Percentiles rank a stretch among this genome's conserved stretches.
These are phyloP conservation scores for Lactifluus pinguis DNA, from an alignment of 768 basidiomycete species.

Conservation along the genomic window DNA sequence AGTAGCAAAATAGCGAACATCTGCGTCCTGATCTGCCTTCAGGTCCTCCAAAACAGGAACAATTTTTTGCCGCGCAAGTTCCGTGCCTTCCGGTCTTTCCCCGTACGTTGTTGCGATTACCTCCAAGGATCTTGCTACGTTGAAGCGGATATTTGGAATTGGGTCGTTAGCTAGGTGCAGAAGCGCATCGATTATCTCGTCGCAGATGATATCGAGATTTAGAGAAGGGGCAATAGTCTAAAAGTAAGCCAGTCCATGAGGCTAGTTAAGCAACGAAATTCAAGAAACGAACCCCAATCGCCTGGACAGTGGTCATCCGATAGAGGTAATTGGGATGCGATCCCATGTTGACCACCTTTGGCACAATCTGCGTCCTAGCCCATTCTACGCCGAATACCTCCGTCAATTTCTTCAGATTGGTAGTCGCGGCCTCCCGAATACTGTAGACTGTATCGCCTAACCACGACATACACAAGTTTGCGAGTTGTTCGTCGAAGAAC, in stretches of 20 bases:
- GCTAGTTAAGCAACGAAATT: not conserved
- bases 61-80: conserved; percentile 65
- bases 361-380: conserved; percentile 89
- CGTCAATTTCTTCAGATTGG: conserved; percentile 93
- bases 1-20: conserved; percentile 90
- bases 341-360: conserved; percentile 96
- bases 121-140: conserved; percentile 93
- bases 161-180: conserved; percentile 77
- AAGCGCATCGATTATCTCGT: conserved; percentile 78
- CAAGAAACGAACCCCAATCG: conserved; percentile 69
- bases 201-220: conserved; percentile 70
- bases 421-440: conserved; percentile 96
- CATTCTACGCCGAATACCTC: conserved; percentile 99
- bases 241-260: not conserved
- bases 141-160: conserved; percentile 99
- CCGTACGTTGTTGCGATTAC: conserved; percentile 70
- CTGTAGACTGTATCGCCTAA: conserved; percentile 96
- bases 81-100: conserved; percentile 54
- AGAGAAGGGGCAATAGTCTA: conserved; percentile 94
- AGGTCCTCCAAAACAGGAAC: conserved; percentile 79
- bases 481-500: conserved; percentile 97
- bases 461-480: conserved; percentile 98
- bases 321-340: conserved; percentile 94
- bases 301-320: conserved; percentile 98
- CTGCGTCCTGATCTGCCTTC: conserved; percentile 85